A percentile compares a stretch with the other conserved stretches of the same genome.
These are phyloP conservation scores for Trichoderma sp. DNA, from an alignment of 2,329 filamentous ascomycete genomes.

Conservation along the genomic window DNA sequence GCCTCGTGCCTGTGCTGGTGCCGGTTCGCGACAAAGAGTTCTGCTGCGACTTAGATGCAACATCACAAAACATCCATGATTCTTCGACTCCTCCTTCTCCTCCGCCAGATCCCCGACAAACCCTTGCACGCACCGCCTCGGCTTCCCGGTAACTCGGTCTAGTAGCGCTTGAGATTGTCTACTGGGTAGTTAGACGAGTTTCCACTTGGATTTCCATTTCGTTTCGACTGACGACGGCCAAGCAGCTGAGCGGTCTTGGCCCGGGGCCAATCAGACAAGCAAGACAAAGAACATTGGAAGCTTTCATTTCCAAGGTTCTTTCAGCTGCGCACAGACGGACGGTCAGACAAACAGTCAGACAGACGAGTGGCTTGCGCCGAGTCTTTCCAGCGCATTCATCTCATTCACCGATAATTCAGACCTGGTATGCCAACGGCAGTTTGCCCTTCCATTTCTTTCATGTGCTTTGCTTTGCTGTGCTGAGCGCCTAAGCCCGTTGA, in stretches of 20 bases:
- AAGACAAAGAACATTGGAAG: background rate
- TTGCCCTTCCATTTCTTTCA: background rate
- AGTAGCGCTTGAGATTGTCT: background rate
- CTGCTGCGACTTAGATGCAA: too few relatives aligned
- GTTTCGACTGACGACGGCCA: background rate
- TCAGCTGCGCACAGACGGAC: background rate
- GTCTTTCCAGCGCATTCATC: background rate
- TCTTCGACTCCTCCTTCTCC: background rate
- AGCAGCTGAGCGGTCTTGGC: background rate
- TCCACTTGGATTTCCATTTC: background rate
- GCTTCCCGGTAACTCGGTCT: background rate
- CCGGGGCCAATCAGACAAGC: background rate
- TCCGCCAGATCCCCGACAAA: background rate
- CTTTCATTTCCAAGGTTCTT: background rate
- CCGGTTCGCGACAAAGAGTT: too few relatives aligned
- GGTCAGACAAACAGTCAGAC: background rate
- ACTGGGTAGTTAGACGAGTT: too few relatives aligned
- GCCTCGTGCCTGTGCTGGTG: too few relatives aligned
- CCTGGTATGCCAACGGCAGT: background rate
- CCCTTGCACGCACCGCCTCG: background rate
- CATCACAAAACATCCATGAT: background rate
- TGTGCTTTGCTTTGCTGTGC: background rate
- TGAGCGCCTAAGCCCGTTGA: background rate
- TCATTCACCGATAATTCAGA: background rate
- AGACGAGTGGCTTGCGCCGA: background rate